Evolutionary conservation across 2,329 filamentous ascomycete genomes (phyloP).

Genomic region (Colletotrichum melonis): DNA sequence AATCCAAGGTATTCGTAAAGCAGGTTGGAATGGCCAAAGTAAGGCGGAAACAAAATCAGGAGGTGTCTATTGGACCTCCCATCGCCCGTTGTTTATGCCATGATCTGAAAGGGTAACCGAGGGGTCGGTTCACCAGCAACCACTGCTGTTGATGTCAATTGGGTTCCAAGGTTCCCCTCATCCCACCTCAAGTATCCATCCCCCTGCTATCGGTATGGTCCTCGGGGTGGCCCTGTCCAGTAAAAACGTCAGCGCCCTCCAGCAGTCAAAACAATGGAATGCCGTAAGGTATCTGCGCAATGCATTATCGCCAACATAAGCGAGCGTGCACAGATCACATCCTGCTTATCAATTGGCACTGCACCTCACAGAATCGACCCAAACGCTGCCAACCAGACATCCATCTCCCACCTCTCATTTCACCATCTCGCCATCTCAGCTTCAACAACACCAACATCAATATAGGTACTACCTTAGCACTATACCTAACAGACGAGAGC

Average conservation of each 20-base stretch:
- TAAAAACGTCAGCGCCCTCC: slow-evolving; percentile 20
- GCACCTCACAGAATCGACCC: not conserved
- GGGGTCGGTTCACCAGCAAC: slow-evolving; percentile 34
- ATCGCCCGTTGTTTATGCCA: slow-evolving; percentile 19
- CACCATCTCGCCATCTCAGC: no score
- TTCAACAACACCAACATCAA: not conserved
- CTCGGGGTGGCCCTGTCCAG: slow-evolving; percentile 15
- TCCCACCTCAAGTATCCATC: not conserved
- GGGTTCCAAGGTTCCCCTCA: slow-evolving; percentile 3
- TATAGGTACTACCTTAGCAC: not conserved
- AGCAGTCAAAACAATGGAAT: slow-evolving; percentile 8
- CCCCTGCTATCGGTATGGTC: not conserved
- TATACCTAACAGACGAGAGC: not conserved
- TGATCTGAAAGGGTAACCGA: not conserved
- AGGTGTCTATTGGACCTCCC: not conserved
- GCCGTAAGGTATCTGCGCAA: not conserved
- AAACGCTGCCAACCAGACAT: no score
- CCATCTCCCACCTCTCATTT: no score
- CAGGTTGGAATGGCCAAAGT: not conserved
- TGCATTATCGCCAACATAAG: not conserved
- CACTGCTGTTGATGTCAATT: slow-evolving; percentile 23
- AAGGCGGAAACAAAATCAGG: not conserved
- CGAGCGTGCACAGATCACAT: not conserved
- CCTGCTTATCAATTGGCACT: not conserved
- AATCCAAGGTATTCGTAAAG: not conserved